Evolutionary conservation across 2,329 filamentous ascomycete genomes (phyloP), one percentile per base, ranked within the genome.

Genomic region (Pseudopyrenochaeta lycopersici): DNA sequence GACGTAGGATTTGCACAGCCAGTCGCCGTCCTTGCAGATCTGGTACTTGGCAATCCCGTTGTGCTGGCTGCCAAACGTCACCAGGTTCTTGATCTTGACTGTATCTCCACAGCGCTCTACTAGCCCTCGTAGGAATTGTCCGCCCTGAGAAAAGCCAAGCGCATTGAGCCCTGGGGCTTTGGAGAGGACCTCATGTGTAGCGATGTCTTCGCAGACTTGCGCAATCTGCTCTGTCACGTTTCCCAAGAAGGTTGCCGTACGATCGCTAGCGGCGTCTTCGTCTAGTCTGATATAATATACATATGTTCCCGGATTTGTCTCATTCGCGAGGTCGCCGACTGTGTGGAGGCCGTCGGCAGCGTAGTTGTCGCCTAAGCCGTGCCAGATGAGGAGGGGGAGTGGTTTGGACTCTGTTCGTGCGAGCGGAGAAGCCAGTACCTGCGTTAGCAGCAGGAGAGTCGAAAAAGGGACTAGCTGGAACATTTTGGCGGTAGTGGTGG

Each of bases 361-460:
- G 78, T 88, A 96, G 74, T 88, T 85, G 77, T 95, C 91, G 67
- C 86, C 86, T n/a, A 88, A 79, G 52, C 87, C 95, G 76, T 99
- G 95, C 95, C 95, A 99, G 78, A 99, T 90, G 54, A 99, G 84
- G 31, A 99, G 83, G 1, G 95, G 95, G 27, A 97, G 92, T 7
- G 63, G 73, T 52, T 66, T 51, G 35, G 54, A 60, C 12, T 42
- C 18, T 29, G 38, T 33, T 9, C 33, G 46, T n/a, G 49, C 20
- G 38, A 53, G 46, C 7, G 66, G 64, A 21, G 58, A 60, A 18
- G 56, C 63, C 49, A 61, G 52, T 17, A 49, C 46, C 21, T 55
- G 51, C 4, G 60, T 47, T 21, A 66, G 30, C 12, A 68, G 56
- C 9, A 68, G 49, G 15, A 72, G 52, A 12, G 62, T 62, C 23